Evolutionary conservation across 2,329 filamentous ascomycete genomes (phyloP), one percentile per base, ranked within the genome.

Genomic region (Fusarium coicis): DNA sequence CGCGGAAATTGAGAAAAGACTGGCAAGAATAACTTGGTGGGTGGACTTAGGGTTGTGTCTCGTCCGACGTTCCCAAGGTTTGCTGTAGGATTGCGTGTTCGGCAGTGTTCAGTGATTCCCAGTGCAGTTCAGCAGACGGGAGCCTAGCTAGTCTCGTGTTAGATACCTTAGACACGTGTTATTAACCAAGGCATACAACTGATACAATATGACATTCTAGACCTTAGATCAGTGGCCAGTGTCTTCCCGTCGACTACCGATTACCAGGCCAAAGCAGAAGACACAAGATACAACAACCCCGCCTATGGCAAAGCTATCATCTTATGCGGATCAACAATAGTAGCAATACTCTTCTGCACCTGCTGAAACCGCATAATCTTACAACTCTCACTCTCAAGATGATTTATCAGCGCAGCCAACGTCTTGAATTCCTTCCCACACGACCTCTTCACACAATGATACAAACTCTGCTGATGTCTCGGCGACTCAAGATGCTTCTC

Each of bases 401-500:
- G 84, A 64, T 84, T 85, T 59, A 85, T 79, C 10, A 83, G 60
- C 7, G 68, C 80, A 5, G 83, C 84, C 34, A 87, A 66, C 4
- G 77, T 81, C 57, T 74, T 83, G 63, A 85, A 86, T 14, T 86
- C 78, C 28, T 54, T 72, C 2, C 52, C 15, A 56, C 84, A 86
- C n/a, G 7, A 7, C 0, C 19, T 26, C 3, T 83, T 81, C 1
- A 82, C 82, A 40, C 84, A 86, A 66, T 84, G 82, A 60, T 86
- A 85, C 14, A 85, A 63, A 0, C 68, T 66, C 63, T 84, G 75
- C 54, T 82, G 80, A 58, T 86, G 73, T 11, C 52, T 80, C 0
- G 86, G 81, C 1, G 89, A 91, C 50, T 83, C 84, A 4, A 92
- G 77, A 71, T 92, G 90, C 53, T 83, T 79, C 53, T 87, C 10